phyloP scores from a whole-genome alignment of 1,284 basidiomycete genomes.

The Pseudozyma hubeiensis region DNA sequence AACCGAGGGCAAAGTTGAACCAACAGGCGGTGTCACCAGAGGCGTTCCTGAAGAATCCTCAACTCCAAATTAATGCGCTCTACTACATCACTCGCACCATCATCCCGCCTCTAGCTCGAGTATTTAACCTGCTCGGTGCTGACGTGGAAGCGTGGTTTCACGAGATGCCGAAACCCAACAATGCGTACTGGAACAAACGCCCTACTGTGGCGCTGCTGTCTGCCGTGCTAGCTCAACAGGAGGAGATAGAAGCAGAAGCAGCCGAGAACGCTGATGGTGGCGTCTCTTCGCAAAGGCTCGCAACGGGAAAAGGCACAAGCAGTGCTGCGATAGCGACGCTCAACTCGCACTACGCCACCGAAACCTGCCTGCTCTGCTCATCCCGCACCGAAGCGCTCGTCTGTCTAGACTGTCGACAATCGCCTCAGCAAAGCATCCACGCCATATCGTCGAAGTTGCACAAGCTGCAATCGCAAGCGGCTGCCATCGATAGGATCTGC shows the following conservation, averaged over 20 bases:
- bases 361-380: constrained; percentile 79
- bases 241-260: background rate
- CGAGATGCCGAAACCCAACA: constrained; percentile 77
- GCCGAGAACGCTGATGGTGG: background rate
- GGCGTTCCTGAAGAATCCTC: constrained; percentile 79
- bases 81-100: constrained; percentile 91
- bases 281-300: constrained; percentile 1
- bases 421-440: constrained; percentile 32
- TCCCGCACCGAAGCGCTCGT: constrained; percentile 71
- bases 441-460: constrained; percentile 23
- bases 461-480: constrained; percentile 22
- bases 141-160: constrained; percentile 89
- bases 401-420: constrained; percentile 51
- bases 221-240: constrained; percentile 16
- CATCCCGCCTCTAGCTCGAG: constrained; percentile 87
- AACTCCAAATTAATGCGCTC: constrained; percentile 79
- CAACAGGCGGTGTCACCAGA: constrained; percentile 84
- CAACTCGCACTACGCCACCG: constrained; percentile 80
- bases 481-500: constrained; percentile 52
- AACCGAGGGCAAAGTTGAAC: constrained; percentile 78
- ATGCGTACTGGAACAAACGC: constrained; percentile 30
- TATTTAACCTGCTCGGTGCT: constrained; percentile 91
- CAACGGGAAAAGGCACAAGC: background rate
- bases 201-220: constrained; percentile 16
- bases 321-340: constrained; percentile 73